Evolutionary conservation across 2,329 filamentous ascomycete genomes (phyloP).

Genomic region (Furcasterigmium furcatum): DNA sequence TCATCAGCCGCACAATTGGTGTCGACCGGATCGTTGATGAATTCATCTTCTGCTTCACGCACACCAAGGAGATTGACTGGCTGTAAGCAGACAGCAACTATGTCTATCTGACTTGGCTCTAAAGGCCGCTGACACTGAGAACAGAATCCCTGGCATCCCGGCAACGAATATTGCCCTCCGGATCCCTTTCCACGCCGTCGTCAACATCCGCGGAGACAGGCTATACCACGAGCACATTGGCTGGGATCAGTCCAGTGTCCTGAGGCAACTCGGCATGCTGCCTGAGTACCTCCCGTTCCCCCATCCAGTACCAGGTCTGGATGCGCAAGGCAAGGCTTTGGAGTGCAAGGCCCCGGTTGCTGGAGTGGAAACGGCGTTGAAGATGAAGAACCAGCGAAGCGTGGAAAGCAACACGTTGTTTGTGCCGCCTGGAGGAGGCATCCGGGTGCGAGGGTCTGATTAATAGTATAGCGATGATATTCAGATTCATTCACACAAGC

Average conservation of each 20-base stretch:
- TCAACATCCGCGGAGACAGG: constrained; percentile 60
- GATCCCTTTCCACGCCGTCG: constrained; percentile 59
- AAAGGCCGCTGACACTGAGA: neutral
- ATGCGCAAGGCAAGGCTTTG: constrained; percentile 11
- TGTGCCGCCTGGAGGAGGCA: too few species aligned
- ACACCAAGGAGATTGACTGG: constrained; percentile 64
- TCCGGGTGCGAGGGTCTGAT: too few species aligned
- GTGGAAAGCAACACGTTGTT: constrained; percentile 29
- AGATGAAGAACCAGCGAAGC: constrained; percentile 24
- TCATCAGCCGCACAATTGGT: constrained; percentile 69
- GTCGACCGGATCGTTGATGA: constrained; percentile 71
- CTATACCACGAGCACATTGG: constrained; percentile 65
- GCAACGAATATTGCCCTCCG: constrained; percentile 50
- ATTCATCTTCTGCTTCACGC: constrained; percentile 64
- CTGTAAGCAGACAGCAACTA: constrained; percentile 44
- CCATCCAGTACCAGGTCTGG: constrained; percentile 41
- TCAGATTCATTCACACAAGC: too few species aligned
- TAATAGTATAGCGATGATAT: too few species aligned
- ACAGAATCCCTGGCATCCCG: constrained; percentile 50
- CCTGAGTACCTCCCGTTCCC: constrained; percentile 61
- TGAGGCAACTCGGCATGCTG: constrained; percentile 56
- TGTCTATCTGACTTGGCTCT: neutral
- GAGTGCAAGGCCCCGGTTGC: constrained; percentile 28
- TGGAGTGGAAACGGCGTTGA: constrained; percentile 24
- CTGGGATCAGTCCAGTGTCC: constrained; percentile 64